Evolutionary conservation across 1,284 basidiomycete genomes (phyloP), one percentile per base, ranked within the genome.

Genomic region (Puccinia triticina): DNA sequence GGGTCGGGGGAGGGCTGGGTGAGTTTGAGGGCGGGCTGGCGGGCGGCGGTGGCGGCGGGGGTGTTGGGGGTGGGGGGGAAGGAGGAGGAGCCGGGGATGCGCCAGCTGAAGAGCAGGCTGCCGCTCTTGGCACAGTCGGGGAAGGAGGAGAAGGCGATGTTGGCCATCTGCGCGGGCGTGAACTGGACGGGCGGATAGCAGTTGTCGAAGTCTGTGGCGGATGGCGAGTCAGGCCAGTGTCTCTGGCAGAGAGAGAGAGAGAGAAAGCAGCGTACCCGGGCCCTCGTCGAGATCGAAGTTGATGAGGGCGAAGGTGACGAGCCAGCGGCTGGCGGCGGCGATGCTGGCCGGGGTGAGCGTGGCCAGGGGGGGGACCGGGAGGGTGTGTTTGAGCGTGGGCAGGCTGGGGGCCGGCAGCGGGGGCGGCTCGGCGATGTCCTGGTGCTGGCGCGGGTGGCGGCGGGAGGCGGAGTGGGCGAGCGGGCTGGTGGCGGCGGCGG

Each of bases 61-160:
- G 40, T 43, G 40, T 43, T 43, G 4, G 40, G 40, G 7, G 40
- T 43, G 40, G 40, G 12, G 40, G 40, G 40, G 40, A 7, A 64
- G 21, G 46, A 48, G 32, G 32, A 50, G 84, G 23, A 86, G 80
- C 34, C 53, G 85, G 86, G 55, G 85, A 86, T 80, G 85, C 86
- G 40, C 86, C 84, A 72, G 86, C 85, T 50, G 86, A 84, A 85
- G 85, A 87, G 1, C 85, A 87, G 66, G 86, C 86, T 69, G 84
- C 85, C 50, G 84, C 86, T 87, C 66, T 87, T 87, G 7, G 86
- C 84, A 14, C 94, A 95, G 85, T 98, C 96, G 0, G 96, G 96
- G 85, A 99, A 95, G 0, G 94, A 92, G 0, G 94, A 95, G 88
- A 98, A 98, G 7, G 95, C 94, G 81, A 95, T 95, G 83, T 82